Evolutionary conservation across 805 yeast species (phyloP).

Genomic region (Priceomyces medius): DNA sequence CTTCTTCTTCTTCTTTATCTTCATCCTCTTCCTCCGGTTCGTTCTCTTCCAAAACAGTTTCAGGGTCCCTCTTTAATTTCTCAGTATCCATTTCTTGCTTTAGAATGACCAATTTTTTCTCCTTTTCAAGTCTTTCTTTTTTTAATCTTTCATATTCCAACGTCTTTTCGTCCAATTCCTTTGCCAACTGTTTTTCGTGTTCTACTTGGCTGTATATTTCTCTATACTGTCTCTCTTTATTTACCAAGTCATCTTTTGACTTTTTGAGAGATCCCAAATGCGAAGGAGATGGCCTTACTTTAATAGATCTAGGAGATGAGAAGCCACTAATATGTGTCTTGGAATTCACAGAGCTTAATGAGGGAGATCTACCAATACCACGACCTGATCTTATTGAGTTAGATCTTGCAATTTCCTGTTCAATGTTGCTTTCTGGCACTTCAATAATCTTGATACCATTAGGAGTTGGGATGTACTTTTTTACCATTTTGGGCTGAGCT

Average conservation of each 20-base stretch:
- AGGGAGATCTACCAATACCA: slow-evolving; percentile 24
- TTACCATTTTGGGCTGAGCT: slow-evolving; percentile 46
- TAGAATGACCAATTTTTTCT: slow-evolving; percentile 17
- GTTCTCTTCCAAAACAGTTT: slow-evolving; percentile 19
- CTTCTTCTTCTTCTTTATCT: slow-evolving; percentile 13
- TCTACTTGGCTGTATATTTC: slow-evolving; percentile 35
- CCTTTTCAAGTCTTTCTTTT: slow-evolving; percentile 26
- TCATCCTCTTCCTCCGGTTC: slow-evolving; percentile 14
- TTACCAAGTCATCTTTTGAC: slow-evolving; percentile 17
- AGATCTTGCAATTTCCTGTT: slow-evolving; percentile 37
- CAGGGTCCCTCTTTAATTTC: slow-evolving; percentile 1
- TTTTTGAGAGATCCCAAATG: slow-evolving; percentile 13
- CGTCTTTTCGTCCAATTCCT: slow-evolving; percentile 37
- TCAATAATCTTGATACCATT: slow-evolving; percentile 68
- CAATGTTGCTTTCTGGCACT: slow-evolving; percentile 52
- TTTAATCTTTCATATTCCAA: slow-evolving; percentile 36
- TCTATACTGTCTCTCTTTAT: slow-evolving; percentile 25
- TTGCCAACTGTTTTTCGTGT: slow-evolving; percentile 38
- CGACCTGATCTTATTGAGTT: slow-evolving; percentile 39
- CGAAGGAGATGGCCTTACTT: slow-evolving; percentile 11
- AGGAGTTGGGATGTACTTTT: slow-evolving; percentile 72
- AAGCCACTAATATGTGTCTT: slow-evolving; percentile 3
- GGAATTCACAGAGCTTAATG: slow-evolving; percentile 12
- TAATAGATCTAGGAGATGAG: slow-evolving; percentile 20
- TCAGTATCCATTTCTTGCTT: background rate